phyloP scores from a whole-genome alignment of 345 rosid genomes.

The Moringa oleifera region DNA sequence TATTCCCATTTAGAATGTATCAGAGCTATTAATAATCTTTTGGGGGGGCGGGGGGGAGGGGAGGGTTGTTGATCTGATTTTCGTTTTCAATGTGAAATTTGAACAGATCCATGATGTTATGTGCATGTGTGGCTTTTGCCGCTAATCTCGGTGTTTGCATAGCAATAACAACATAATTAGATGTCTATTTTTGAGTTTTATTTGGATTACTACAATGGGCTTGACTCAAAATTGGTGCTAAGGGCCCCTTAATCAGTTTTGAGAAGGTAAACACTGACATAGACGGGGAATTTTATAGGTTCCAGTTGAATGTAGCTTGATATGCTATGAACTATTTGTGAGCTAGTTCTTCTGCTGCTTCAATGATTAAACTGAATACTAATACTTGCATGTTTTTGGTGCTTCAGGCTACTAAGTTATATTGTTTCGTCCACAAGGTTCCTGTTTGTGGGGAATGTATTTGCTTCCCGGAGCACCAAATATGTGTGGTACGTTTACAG shows the following conservation, averaged over 20 bases:
- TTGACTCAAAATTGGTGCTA: not conserved
- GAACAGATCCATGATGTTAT: not conserved
- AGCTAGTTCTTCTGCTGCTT: not conserved
- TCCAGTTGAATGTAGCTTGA: conserved; percentile 8
- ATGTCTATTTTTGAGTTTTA: not conserved
- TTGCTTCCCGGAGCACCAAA: conserved; percentile 92
- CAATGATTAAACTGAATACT: not conserved
- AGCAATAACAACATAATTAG: not conserved
- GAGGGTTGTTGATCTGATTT: conserved; percentile 22
- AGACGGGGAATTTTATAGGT: not conserved
- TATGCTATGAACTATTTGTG: conserved; percentile 1
- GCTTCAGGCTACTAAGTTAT: conserved; percentile 89
- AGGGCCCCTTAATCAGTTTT: not conserved
- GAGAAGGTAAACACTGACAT: too few species aligned
- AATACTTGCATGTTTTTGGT: conserved; percentile 11
- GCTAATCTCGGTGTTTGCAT: conserved; percentile 2
- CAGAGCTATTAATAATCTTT: not conserved
- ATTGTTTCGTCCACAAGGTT: conserved; percentile 96
- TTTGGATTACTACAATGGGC: not conserved
- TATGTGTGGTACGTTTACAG: conserved; percentile 67
- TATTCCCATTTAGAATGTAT: not conserved
- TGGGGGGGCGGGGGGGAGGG: too few species aligned
- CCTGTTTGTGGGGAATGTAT: conserved; percentile 98
- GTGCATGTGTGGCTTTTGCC: not conserved
- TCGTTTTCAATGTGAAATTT: not conserved